Conservation (phyloP, 495 filamentous ascomycete species). For the Coniosporium apollinis region DNA sequence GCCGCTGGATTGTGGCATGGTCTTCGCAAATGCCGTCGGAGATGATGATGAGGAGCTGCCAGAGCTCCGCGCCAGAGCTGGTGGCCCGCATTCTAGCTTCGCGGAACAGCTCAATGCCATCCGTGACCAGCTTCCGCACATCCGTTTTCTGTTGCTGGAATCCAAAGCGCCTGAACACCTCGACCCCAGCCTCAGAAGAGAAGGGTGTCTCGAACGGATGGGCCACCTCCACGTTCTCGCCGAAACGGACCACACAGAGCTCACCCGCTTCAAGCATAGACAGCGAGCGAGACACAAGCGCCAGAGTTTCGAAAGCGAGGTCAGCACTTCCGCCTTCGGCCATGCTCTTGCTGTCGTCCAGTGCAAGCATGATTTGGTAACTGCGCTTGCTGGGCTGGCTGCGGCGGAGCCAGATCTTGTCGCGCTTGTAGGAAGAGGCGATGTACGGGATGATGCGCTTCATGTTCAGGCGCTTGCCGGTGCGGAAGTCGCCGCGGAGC, state of each 20-base stretch:
- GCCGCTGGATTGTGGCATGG: slow-evolving; percentile 62
- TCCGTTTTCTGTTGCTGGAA: slow-evolving; percentile 78
- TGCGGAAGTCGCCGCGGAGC: slow-evolving; percentile 90
- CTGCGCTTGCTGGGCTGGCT: slow-evolving; percentile 77
- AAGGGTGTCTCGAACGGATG: slow-evolving; percentile 79
- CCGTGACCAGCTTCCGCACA: slow-evolving; percentile 56
- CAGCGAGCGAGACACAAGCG: slow-evolving; percentile 68
- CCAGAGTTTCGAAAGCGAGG: slow-evolving; percentile 81
- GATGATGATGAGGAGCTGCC: slow-evolving; percentile 87
- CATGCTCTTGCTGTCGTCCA: slow-evolving; percentile 94
- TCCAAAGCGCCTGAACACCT: slow-evolving; percentile 67
- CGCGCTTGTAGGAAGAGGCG: slow-evolving; percentile 88
- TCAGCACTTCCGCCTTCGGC: slow-evolving; percentile 47
- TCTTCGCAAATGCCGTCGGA: slow-evolving; percentile 86
- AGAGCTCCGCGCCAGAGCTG: slow-evolving; percentile 59
- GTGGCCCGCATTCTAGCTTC: slow-evolving; percentile 47
- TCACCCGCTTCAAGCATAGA: slow-evolving; percentile 88
- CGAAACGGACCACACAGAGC: slow-evolving; percentile 78
- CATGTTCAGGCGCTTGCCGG: slow-evolving; percentile 95
- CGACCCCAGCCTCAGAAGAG: slow-evolving; percentile 63
- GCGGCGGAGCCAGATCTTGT: slow-evolving; percentile 99
- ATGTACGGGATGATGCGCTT: slow-evolving; percentile 99
- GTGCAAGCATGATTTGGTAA: slow-evolving; percentile 93
- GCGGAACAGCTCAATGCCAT: slow-evolving; percentile 66
- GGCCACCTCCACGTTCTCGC: slow-evolving; percentile 66